Base-by-base conservation (phyloP, 2,329 filamentous ascomycete species). In the Trichophyton schoenleinii region DNA sequence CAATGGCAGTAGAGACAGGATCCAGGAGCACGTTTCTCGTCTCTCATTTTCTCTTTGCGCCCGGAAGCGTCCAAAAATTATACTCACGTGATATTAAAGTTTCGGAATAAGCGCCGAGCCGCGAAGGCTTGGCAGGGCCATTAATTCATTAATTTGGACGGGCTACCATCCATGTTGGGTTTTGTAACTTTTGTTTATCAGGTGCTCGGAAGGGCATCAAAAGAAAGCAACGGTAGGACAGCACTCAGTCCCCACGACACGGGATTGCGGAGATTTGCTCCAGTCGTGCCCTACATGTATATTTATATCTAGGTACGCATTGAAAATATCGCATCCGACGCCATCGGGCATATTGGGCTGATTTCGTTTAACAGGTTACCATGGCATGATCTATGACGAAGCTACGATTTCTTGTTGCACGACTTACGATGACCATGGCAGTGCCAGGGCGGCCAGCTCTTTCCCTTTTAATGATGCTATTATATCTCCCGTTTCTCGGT, bases 401-500 rank as follows among this genome's bases (percentile, higher is more conserved):
- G 13, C 46, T 25, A 52, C 46, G 13, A 25, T 25, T 28, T 11
- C 9, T 28, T 22, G 46, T 52, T 52, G 20, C 46, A 28, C 46
- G 13, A n/a, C 46, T 15, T 22, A 15, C 22, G 18, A 15, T 28
- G 13, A 7, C 8, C 46, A 52, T 52, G 22, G 20, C 9, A 9
- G 20, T 52, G 22, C 2, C 9, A 9, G 20, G 3, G 46, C 20
- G 46, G 3, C 34, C 28, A 7, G 13, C 52, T 46, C 42, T 11
- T 20, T 3, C 22, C 44, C 44, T 46, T 18, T 58, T 34, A 60
- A 59, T 20, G 59, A 25, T 55, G 38, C 22, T 63, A 59, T 57
- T 58, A 4, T 48, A 22, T 8, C 58, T 61, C 13, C 8, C 60
- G 7, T 65, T 57, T 57, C 61, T 73, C 31, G 63, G 66, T 38